A percentile compares a stretch with the other conserved stretches of the same genome.
These are phyloP conservation scores for Neocucurbitaria cava DNA, from an alignment of 2,329 filamentous ascomycete genomes.

Conservation along the genomic window DNA sequence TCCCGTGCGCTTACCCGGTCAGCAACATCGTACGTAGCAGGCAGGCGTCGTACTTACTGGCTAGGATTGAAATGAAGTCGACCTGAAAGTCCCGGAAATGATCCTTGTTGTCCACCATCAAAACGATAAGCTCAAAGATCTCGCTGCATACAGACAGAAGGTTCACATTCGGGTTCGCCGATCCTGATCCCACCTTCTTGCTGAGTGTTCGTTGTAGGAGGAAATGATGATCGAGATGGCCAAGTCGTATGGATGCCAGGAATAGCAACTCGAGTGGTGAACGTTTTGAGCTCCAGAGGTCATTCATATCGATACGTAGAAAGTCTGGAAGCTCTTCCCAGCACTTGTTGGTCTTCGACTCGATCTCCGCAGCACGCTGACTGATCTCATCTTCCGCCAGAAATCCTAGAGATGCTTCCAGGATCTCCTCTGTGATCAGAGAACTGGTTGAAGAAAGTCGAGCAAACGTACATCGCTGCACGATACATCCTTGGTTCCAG, in stretches of 20 bases:
- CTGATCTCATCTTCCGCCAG: conserved; percentile 46
- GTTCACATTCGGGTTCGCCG: conserved; percentile 25
- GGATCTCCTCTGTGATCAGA: conserved; percentile 63
- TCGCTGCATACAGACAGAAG: conserved; percentile 48
- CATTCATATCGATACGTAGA: conserved; percentile 28
- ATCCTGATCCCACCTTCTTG: conserved; percentile 47
- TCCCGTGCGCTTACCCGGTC: conserved; percentile 39
- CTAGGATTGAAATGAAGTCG: conserved; percentile 50
- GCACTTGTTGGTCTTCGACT: conserved; percentile 20
- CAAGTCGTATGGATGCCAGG: conserved; percentile 54
- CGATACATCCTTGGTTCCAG: conserved; percentile 58
- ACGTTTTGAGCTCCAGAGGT: conserved; percentile 22
- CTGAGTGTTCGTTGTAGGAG: conserved; percentile 64
- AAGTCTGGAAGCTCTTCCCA: conserved; percentile 38
- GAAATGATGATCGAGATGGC: conserved; percentile 65
- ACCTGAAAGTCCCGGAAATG: conserved; percentile 53
- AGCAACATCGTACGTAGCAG: background rate
- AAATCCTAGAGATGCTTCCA: conserved; percentile 62
- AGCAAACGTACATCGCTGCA: conserved; percentile 55
- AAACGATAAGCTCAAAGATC: conserved; percentile 49
- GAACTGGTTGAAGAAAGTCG: conserved; percentile 59
- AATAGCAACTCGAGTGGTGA: conserved; percentile 54
- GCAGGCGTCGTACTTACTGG: conserved; percentile 3
- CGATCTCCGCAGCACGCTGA: conserved; percentile 44
- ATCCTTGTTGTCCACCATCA: conserved; percentile 48